Base-by-base conservation (phyloP, 192 early-diverging fungal genomes). In the Diversispora epigaea region DNA sequence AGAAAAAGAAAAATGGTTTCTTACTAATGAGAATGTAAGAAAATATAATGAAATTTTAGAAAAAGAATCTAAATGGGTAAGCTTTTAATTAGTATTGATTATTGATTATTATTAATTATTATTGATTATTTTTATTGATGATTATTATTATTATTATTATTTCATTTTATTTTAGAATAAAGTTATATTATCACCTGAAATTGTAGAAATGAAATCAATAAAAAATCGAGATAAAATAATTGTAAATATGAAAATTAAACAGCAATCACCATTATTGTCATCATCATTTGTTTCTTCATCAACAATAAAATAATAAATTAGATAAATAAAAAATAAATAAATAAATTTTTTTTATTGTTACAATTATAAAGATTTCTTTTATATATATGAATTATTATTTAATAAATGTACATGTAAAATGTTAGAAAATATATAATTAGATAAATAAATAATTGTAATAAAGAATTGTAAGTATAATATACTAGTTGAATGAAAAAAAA, bases 1-100 rank as follows among this genome's bases (percentile, higher is more conserved):
- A 54, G 50, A 54, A 54, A 11, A 54, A 54, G 50, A 54, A 54
- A 54, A 54, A 54, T 54, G 50, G 50, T 54, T 54, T 14, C 50
- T 54, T 14, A 54, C 50, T 17, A 54, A 54, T 54, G 50, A 54
- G 14, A 54, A 54, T 17, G 50, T 54, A 54, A 54, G 50, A 54
- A 54, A 54, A 54, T 54, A 17, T 17, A 11, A 4, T 54, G 50
- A 54, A 54, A 11, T 54, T 54, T 11, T 54, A 54, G 50, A 54
- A 17, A 54, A 17, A 54, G 14, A 54, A 14, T 54, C 50, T 2
- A 54, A 54, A 4, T 54, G 50, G 50, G 50, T 54, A 49, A 2
- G 47, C n/a, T n/a, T n/a, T n/a, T n/a, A n/a, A n/a, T n/a, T n/a
- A n/a, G n/a, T n/a, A n/a, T n/a, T n/a, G n/a, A n/a, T n/a, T 14